Evolutionary conservation across 352 stramenopile genomes (phyloP).

Genomic region (Lagenidium giganteum): DNA sequence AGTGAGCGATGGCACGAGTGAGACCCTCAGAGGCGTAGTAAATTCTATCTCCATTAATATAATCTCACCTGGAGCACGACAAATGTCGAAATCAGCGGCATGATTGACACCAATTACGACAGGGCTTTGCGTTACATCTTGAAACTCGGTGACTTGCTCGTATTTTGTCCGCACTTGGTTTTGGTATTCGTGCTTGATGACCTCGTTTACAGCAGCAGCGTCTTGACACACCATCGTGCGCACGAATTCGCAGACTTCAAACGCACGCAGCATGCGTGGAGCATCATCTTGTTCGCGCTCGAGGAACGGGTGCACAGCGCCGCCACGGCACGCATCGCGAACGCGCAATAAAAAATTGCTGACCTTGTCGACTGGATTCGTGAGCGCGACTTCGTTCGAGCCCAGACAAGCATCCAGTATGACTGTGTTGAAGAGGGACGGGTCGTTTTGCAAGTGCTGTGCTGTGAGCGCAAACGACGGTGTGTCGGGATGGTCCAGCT

Average conservation of each 20-base stretch:
- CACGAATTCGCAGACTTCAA: conserved; percentile 40
- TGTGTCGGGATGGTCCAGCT: conserved; percentile 1
- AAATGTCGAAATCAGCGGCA: conserved; percentile 34
- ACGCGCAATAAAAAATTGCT: conserved; percentile 62
- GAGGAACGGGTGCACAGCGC: conserved; percentile 16
- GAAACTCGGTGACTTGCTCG: conserved; percentile 43
- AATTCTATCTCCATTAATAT: too few species aligned
- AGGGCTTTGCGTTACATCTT: conserved; percentile 52
- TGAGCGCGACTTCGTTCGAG: conserved; percentile 34
- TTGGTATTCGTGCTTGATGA: conserved; percentile 37
- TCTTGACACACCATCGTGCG: conserved; percentile 25
- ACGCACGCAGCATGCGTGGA: conserved; percentile 16
- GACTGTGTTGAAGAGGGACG: conserved; percentile 29
- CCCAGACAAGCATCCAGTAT: conserved; percentile 48
- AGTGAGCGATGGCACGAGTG: too few species aligned
- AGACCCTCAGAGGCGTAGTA: too few species aligned
- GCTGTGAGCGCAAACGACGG: conserved; percentile 10
- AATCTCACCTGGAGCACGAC: conserved; percentile 28
- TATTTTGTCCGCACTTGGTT: conserved; percentile 59
- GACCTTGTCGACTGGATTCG: conserved; percentile 28
- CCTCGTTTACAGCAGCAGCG: conserved; percentile 31
- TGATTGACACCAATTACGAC: conserved; percentile 21
- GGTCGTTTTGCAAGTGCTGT: conserved; percentile 12
- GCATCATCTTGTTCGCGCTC: conserved; percentile 19
- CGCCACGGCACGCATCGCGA: conserved; percentile 58